Base-by-base conservation (phyloP, 169 alveolate genomes). In the Blepharisma undulans region DNA sequence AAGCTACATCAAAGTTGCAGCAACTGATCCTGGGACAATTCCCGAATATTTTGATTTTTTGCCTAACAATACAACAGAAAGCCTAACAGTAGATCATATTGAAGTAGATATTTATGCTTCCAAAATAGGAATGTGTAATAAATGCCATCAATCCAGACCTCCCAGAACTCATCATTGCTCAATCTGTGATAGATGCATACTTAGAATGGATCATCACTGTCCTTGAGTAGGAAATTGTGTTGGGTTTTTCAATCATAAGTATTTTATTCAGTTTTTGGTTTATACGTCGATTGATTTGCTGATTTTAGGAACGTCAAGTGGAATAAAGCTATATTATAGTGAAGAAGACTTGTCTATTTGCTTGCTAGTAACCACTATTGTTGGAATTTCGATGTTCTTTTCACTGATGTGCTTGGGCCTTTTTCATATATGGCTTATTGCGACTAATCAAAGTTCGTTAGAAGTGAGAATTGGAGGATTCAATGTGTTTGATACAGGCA, bases 171-270 rank as follows among this genome's bases (percentile, higher is more conserved):
- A 97, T 76, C 99, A 99, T 92, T 99, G 99, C 92, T 96, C 96
- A 87, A 95, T 95, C 36, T 99, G 99, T 91, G 95, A 97, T 36
- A 90, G 93, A 66, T 99, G 99, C 79, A 96, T 99, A n/a, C 95
- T 93, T 19, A 93, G 98, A 72, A 98, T 97, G 93, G 99, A 99
- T 91, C 99, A 99, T 93, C 99, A 99, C 92, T 99, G 99, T 88
- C 99, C 99, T 27, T 98, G 99, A 98, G 95, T 97, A 10, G 98
- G 97, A 74, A 96, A 97, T 84, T 98, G 99, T 91, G 94, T 98
- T 2, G 99, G 99, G 4, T 93, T 93, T 72, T 93, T 96, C n/a
- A 98, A 98, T 86, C 97, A 98, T 88, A 91, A 88, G 29, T 33
- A 76, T 22, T 95, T 95, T 72, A 72, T 96, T 32, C 25, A 90